phyloP scores from a whole-genome alignment of 305 asterid species.

The Rubia peregrina region DNA sequence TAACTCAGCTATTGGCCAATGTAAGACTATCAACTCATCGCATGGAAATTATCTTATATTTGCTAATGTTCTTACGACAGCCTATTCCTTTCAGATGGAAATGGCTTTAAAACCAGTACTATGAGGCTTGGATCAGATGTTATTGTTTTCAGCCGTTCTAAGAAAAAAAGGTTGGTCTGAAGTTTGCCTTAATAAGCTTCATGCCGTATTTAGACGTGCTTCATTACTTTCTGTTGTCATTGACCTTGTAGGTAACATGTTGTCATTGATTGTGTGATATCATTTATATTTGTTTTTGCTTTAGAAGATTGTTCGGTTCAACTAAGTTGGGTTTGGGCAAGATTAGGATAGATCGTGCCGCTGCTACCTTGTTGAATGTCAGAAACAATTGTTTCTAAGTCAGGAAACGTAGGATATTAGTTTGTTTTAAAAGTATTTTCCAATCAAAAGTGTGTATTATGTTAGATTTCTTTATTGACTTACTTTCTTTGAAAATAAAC shows the following conservation, averaged over 20 bases:
- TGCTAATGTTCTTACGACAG: slow-evolving; percentile 20
- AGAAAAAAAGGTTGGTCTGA: slow-evolving; percentile 38
- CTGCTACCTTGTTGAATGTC: not conserved
- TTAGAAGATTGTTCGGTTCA: not conserved
- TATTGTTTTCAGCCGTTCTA: slow-evolving; percentile 71
- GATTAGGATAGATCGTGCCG: not conserved
- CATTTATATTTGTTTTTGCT: not conserved
- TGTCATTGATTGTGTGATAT: not conserved
- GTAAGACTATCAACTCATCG: slow-evolving; percentile 36
- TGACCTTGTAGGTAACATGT: not conserved
- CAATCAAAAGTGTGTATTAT: not conserved
- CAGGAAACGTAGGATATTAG: not conserved
- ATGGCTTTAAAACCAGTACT: slow-evolving; percentile 95
- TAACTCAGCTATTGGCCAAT: slow-evolving; percentile 67
- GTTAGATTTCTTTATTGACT: not conserved
- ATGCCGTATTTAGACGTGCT: not conserved
- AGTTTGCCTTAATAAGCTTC: not conserved
- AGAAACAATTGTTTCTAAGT: not conserved
- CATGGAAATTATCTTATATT: slow-evolving; percentile 7
- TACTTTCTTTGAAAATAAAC: not conserved
- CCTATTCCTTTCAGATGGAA: slow-evolving; percentile 68
- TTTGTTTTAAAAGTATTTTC: not conserved
- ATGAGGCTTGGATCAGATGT: slow-evolving; percentile 98
- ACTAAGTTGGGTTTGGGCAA: not conserved
- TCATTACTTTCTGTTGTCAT: not conserved